Evolutionary conservation across 805 yeast species (phyloP).

Genomic region (Spathaspora arborariae): DNA sequence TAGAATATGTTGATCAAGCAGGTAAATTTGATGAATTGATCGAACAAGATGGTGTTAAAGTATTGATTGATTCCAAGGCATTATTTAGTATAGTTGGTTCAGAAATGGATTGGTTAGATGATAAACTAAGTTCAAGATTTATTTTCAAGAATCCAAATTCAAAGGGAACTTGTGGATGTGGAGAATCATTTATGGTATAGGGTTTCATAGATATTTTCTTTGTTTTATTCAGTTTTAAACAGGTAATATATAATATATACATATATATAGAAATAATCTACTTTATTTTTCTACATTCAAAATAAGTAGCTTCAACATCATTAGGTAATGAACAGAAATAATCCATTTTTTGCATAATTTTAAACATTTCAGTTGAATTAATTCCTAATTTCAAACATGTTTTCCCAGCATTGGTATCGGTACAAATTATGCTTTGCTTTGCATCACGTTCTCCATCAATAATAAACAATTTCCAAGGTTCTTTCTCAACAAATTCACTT

Average conservation of each 20-base stretch:
- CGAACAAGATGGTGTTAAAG: slow-evolving; percentile 90
- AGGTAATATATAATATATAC: background rate
- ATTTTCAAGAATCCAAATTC: slow-evolving; percentile 94
- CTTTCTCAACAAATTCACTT: slow-evolving; percentile 24
- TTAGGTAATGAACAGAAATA: slow-evolving; percentile 50
- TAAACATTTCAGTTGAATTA: slow-evolving; percentile 41
- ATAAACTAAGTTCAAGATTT: slow-evolving; percentile 81
- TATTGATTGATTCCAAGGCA: slow-evolving; percentile 93
- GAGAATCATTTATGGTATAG: slow-evolving; percentile 95
- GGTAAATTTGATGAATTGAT: slow-evolving; percentile 95
- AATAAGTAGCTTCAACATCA: slow-evolving; percentile 46
- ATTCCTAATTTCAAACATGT: slow-evolving; percentile 43
- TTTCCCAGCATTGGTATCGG: slow-evolving; percentile 39
- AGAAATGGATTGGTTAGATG: slow-evolving; percentile 98
- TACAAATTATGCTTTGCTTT: slow-evolving; percentile 43
- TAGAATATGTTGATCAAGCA: slow-evolving; percentile 85
- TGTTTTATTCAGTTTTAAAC: background rate
- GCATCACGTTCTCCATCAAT: slow-evolving; percentile 40
- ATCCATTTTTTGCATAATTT: slow-evolving; percentile 45
- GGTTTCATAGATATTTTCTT: background rate
- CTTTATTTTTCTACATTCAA: slow-evolving; percentile 45
- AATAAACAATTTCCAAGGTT: slow-evolving; percentile 32
- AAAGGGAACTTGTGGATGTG: slow-evolving; percentile 98
- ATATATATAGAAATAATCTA: background rate
- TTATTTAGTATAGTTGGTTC: slow-evolving; percentile 93